phyloP scores from a whole-genome alignment of 805 yeast species.

The Brettanomyces anomalus region DNA sequence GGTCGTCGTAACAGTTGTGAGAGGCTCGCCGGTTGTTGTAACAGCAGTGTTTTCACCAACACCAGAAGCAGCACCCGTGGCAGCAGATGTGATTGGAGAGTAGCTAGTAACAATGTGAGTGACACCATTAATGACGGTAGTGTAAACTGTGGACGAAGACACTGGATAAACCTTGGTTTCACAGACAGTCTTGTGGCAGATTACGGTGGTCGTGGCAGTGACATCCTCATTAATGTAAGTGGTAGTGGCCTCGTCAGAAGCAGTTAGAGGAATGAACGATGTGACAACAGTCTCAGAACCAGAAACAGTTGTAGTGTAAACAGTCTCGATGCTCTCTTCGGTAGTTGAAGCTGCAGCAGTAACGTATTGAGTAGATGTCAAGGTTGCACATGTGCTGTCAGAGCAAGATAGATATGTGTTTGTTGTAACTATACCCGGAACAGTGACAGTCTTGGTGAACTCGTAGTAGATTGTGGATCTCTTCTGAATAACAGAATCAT shows the following conservation, averaged over 20 bases:
- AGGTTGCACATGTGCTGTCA: neutral
- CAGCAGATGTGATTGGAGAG: neutral
- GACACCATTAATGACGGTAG: neutral
- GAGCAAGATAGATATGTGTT: neutral
- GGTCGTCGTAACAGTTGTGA: neutral
- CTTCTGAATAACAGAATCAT: neutral
- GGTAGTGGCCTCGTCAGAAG: neutral
- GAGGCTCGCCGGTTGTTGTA: neutral
- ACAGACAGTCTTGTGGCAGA: neutral
- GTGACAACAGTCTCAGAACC: slow-evolving; percentile 7
- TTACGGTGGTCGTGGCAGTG: neutral
- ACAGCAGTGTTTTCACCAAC: too few relatives aligned
- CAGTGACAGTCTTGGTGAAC: neutral
- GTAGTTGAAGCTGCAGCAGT: neutral
- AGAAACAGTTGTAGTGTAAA: slow-evolving; percentile 5
- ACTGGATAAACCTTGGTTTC: neutral
- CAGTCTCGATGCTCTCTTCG: slow-evolving; percentile 2
- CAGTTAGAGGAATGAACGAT: slow-evolving; percentile 5
- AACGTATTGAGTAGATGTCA: neutral
- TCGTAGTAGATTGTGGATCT: slow-evolving; percentile 1
- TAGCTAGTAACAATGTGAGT: neutral
- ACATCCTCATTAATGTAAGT: neutral
- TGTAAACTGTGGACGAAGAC: neutral
- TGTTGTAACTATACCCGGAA: neutral
- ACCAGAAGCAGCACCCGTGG: neutral